Evolutionary conservation across 1,139 yeast species (phyloP).

Genomic region (Ogataea hybrid): DNA sequence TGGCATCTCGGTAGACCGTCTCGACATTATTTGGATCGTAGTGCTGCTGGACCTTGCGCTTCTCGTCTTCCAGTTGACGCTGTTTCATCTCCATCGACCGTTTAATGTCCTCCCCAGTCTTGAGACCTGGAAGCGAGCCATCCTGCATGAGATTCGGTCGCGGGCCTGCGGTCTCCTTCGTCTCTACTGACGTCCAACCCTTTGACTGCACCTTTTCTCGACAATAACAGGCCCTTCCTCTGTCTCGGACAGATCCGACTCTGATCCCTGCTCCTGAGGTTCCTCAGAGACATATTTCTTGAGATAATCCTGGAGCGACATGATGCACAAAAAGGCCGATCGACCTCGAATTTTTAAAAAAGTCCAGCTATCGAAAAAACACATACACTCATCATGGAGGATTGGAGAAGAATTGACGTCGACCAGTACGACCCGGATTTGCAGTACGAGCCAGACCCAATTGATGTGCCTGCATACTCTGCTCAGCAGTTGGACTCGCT

Average conservation of each 20-base stretch:
- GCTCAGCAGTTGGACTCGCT: constrained; percentile 53
- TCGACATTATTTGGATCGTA: constrained; percentile 19
- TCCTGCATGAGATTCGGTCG: constrained; percentile 32
- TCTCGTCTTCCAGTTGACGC: constrained; percentile 22
- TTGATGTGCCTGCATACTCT: constrained; percentile 26
- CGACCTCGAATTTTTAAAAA: constrained; percentile 4
- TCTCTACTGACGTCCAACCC: constrained; percentile 22
- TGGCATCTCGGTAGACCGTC: constrained; percentile 60
- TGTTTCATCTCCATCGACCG: constrained; percentile 34
- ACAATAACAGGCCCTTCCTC: constrained; percentile 16
- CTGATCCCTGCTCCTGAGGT: not conserved
- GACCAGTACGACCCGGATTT: constrained; percentile 85
- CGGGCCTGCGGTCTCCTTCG: constrained; percentile 18
- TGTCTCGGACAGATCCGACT: constrained; percentile 8
- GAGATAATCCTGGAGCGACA: constrained; percentile 9
- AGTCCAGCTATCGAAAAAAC: constrained; percentile 1
- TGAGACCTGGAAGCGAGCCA: constrained; percentile 46
- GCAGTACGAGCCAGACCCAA: constrained; percentile 28
- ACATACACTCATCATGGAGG: constrained; percentile 23
- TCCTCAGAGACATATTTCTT: constrained; percentile 3
- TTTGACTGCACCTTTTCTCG: constrained; percentile 10
- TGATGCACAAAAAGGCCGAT: constrained; percentile 5
- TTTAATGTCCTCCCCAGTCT: constrained; percentile 41
- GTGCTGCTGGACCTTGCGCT: constrained; percentile 17
- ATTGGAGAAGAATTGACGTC: constrained; percentile 79